These are phyloP conservation scores for Candida arabinofermentans DNA, from an alignment of 805 yeast genomes.

Conservation along the genomic window DNA sequence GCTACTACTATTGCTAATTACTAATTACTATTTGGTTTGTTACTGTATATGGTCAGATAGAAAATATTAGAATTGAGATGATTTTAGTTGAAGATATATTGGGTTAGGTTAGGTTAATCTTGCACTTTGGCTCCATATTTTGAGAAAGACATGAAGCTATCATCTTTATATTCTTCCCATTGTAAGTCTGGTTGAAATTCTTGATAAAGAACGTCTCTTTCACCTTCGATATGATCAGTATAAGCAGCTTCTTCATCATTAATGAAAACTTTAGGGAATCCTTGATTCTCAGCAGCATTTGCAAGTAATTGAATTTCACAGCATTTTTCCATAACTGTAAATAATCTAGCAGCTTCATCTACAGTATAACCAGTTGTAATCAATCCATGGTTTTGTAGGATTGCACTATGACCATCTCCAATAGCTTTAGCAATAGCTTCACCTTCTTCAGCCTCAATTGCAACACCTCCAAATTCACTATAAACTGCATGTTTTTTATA, in stretches of 20 bases:
- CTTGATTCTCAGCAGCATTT: slow-evolving; percentile 45
- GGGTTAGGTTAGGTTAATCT: no score
- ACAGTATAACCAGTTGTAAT: slow-evolving; percentile 67
- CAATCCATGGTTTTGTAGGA: slow-evolving; percentile 70
- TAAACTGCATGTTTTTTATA: slow-evolving; percentile 66
- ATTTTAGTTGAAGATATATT: no score
- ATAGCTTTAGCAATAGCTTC: slow-evolving; percentile 54
- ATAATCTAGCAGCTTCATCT: slow-evolving; percentile 71
- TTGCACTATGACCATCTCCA: slow-evolving; percentile 54
- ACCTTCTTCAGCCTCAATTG: slow-evolving; percentile 63
- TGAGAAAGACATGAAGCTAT: slow-evolving; percentile 25
- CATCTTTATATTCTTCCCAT: slow-evolving; percentile 35
- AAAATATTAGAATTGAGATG: no score
- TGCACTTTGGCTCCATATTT: no score
- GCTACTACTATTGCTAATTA: no score
- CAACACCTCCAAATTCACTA: slow-evolving; percentile 73
- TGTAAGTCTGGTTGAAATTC: slow-evolving; percentile 74
- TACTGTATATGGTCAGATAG: no score
- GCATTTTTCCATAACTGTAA: slow-evolving; percentile 56
- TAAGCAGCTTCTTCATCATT: slow-evolving; percentile 64
- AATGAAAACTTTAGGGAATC: slow-evolving; percentile 38
- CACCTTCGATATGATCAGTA: slow-evolving; percentile 56
- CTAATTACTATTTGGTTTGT: no score
- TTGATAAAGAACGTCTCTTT: slow-evolving; percentile 63
- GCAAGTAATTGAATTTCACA: slow-evolving; percentile 66